These are phyloP conservation scores for Candida tropicalis DNA, from an alignment of 1,139 yeast species.

Conservation along the genomic window DNA sequence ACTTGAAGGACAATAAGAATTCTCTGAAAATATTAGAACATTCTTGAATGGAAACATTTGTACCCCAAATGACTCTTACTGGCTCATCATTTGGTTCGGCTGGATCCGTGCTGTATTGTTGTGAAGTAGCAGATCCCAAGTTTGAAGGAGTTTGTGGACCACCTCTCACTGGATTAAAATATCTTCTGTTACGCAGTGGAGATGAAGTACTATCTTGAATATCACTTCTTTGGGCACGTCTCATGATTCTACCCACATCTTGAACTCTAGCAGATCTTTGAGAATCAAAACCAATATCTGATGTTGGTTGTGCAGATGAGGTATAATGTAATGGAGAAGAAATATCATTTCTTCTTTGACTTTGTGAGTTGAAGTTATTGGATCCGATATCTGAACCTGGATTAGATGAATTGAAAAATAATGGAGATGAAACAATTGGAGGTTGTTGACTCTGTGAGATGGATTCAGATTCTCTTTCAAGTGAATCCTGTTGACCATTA, in stretches of 20 bases:
- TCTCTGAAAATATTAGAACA: slow-evolving; percentile 78
- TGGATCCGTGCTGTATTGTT: slow-evolving; percentile 32
- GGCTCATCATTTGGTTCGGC: slow-evolving; percentile 56
- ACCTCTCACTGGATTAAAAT: slow-evolving; percentile 21
- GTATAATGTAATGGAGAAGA: slow-evolving; percentile 52
- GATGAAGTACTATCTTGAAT: slow-evolving; percentile 44
- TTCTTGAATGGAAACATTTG: slow-evolving; percentile 91
- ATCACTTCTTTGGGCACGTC: slow-evolving; percentile 47
- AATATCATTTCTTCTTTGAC: slow-evolving; percentile 22
- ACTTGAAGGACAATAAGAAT: slow-evolving; percentile 81
- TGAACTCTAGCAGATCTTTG: slow-evolving; percentile 37
- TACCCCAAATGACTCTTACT: slow-evolving; percentile 96
- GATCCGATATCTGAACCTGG: slow-evolving; percentile 37
- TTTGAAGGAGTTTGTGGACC: slow-evolving; percentile 14
- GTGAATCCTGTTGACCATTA: slow-evolving; percentile 12
- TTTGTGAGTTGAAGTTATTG: slow-evolving; percentile 23
- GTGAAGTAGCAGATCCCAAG: slow-evolving; percentile 26
- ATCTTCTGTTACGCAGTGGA: slow-evolving; percentile 42
- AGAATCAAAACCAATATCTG: slow-evolving; percentile 28
- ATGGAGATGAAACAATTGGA: slow-evolving; percentile 63
- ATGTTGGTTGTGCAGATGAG: slow-evolving; percentile 42
- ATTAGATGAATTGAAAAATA: slow-evolving; percentile 59
- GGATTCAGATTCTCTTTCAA: slow-evolving; percentile 29
- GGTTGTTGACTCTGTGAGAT: slow-evolving; percentile 40
- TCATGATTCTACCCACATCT: slow-evolving; percentile 46